Base-by-base conservation (phyloP, 192 early-diverging fungal genomes). In the Diversispora epigaea region DNA sequence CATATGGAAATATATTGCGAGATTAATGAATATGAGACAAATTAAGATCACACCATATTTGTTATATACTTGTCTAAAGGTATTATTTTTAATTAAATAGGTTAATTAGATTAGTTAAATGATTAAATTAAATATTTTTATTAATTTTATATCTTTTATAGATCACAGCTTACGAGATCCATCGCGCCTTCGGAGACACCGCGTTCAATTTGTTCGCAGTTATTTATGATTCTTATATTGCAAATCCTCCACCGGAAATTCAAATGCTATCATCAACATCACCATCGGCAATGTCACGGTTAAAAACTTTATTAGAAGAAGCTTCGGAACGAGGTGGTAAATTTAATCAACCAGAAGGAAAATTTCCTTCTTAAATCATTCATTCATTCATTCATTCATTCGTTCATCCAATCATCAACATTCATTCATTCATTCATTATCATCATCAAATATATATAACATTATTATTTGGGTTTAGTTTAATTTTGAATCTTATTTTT, bases 1-100 rank as follows among this genome's bases (percentile, higher is more conserved):
- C 41, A 90, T 79, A 3, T 95, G 92, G 92, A 84, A 72, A 45
- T 95, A 92, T 92, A 71, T 93, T 19, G 84, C 91, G 0, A 75
- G 90, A 11, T 86, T 91, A 0, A 66, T 89, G 15, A 93, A 93
- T 77, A 79, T 92, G 77, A 84, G 84, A 43, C 89, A 89, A 15
- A 82, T 88, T 11, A 79, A 82, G 5, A 88, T 95, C 56, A 91
- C 91, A 0, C 86, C 92, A 1, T 72, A 9, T 10, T 43, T 72
- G 17, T 6, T 72, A n/a, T 72, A 72, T 32, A 72, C 15, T 12
- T 72, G 25, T 10, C 21, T 72, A 8, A 52, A 57, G 40, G 70
- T 60, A 56, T 39, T 47, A 3, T 25, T 66, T 47, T 66, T 46
- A 45, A 17, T 44, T 22, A 44, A 17, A 22, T 19, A 43, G 15